Evolutionary conservation across 1,139 yeast genomes (phyloP).

Genomic region (Candida frijolesensis): DNA sequence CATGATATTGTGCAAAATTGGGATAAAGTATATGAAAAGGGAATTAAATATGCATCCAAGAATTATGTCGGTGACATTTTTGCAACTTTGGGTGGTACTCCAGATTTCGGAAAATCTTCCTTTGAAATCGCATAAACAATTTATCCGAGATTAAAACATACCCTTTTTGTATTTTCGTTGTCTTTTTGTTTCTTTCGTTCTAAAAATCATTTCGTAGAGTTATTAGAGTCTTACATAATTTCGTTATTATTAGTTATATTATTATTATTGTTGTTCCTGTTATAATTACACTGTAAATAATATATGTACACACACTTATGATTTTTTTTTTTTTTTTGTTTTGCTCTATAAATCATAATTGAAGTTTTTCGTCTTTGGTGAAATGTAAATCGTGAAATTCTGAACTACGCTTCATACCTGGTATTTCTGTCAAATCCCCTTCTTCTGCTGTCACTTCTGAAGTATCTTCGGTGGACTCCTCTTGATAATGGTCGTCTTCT

Average conservation of each 20-base stretch:
- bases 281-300: too few species aligned
- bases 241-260: not conserved
- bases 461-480: slow-evolving; percentile 1
- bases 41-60: slow-evolving; percentile 40
- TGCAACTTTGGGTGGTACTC: slow-evolving; percentile 49
- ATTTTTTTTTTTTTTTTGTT: too few species aligned
- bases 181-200: not conserved
- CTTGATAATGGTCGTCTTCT: not conserved
- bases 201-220: too few species aligned
- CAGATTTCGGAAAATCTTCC: slow-evolving; percentile 28
- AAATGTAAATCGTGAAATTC: not conserved
- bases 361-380: not conserved
- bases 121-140: slow-evolving; percentile 21
- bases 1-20: slow-evolving; percentile 56
- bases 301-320: too few species aligned
- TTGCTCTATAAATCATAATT: not conserved
- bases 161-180: not conserved
- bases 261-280: not conserved
- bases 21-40: slow-evolving; percentile 44
- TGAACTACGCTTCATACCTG: not conserved
- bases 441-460: slow-evolving; percentile 2
- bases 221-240: not conserved
- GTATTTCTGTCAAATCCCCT: not conserved
- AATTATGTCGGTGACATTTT: slow-evolving; percentile 65
- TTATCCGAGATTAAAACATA: not conserved